Evolutionary conservation across 495 filamentous ascomycete genomes (phyloP), one percentile per base, ranked within the genome.

Genomic region (Hypoxylon crocopeplum): DNA sequence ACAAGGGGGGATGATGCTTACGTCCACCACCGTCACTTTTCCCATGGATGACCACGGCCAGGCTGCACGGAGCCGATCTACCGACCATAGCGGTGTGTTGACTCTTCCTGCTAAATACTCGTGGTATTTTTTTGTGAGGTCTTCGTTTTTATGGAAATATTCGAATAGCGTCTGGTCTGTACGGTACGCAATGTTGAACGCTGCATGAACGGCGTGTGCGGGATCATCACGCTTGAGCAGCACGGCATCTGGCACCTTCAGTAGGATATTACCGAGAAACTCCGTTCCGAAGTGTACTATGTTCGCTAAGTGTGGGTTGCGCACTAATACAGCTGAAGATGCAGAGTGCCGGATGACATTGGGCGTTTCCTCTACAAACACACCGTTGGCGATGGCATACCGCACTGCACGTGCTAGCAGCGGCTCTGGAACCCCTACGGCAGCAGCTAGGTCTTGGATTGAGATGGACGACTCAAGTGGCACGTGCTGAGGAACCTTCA

Each of bases 221-320:
- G 61, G 62, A n/a, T 67, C 36, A 32, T 62, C 50, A 19, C 60
- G 59, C 39, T 67, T 57, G 7, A 50, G 52, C 40, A 64, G n/a
- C 40, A 69, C 52, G 0, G 55, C 55, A 15, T 69, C 67, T 15
- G 67, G 58, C 16, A 69, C 39, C 25, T 63, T 62, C 17, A 40
- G 36, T 10, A 62, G 7, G 38, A 51, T 25, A 10, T 44, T 57
- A 3, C 59, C 45, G 30, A 63, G 53, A 25, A 50, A 66, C 49
- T 39, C 38, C 17, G 67, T 53, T 83, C 90, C 38, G 87, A 93
- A 73, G 85, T 90, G 54, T 84, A 92, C 65, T 84, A 92, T 74
- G 84, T 95, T 42, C 72, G 89, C 58, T 86, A 95, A 72, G 86
- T 93, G 13, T 89, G 88, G 88, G 77, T 92, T 62, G 87, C 86